Evolutionary conservation across 2,329 filamentous ascomycete species (phyloP).

Genomic region (Penicillium sp.): DNA sequence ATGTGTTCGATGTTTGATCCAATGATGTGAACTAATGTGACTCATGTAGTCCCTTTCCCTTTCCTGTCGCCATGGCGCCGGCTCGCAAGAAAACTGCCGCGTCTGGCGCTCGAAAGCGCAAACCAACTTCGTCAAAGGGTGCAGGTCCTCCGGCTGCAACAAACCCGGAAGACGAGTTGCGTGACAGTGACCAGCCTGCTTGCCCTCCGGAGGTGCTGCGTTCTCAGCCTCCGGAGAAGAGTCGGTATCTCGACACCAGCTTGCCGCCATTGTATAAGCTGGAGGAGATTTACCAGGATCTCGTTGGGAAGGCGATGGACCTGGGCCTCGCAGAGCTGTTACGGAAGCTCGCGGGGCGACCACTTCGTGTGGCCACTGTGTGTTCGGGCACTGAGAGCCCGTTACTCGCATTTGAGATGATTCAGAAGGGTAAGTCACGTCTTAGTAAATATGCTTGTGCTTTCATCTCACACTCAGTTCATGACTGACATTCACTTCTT

Average conservation of each 20-base stretch:
- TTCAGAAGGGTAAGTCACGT: constrained; percentile 43
- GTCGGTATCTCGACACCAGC: constrained; percentile 3
- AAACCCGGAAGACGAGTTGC: too few relatives aligned
- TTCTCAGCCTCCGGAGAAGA: background rate
- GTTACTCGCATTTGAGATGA: constrained; percentile 57
- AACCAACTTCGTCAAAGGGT: too few relatives aligned
- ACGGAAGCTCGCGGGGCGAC: constrained; percentile 30
- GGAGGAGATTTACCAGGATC: constrained; percentile 27
- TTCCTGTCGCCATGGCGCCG: too few relatives aligned
- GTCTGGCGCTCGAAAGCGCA: too few relatives aligned
- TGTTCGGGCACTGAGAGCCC: constrained; percentile 75
- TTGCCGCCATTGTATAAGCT: background rate
- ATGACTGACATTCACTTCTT: too few relatives aligned
- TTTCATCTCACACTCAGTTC: too few relatives aligned
- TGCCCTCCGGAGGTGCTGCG: background rate
- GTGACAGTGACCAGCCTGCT: too few relatives aligned
- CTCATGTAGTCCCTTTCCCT: too few relatives aligned
- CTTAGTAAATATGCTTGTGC: constrained; percentile 1
- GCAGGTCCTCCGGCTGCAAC: too few relatives aligned
- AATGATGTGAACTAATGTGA: too few relatives aligned
- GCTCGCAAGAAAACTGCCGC: too few relatives aligned
- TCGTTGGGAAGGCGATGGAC: constrained; percentile 22
- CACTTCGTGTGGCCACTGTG: constrained; percentile 60
- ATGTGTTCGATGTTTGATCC: too few relatives aligned
- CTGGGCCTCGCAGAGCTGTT: constrained; percentile 44